phyloP scores from a whole-genome alignment of 2,329 filamentous ascomycete genomes.

The Sarocladium kiliense region DNA sequence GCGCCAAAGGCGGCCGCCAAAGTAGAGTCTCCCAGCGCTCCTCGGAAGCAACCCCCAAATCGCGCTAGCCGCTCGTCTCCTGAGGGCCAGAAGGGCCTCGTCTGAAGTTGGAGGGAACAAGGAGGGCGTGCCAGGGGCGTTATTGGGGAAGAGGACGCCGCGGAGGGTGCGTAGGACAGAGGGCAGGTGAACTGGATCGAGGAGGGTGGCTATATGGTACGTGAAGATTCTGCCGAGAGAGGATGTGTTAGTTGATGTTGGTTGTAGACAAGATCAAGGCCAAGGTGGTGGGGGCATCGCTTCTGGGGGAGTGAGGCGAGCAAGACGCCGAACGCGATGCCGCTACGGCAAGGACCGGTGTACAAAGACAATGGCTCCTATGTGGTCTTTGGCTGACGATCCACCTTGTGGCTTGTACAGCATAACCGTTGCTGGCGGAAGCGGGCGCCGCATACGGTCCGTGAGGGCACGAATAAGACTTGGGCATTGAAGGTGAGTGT shows the following conservation, averaged over 20 bases:
- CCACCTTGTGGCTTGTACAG: neutral
- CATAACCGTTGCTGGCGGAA: neutral
- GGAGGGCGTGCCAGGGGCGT: constrained; percentile 62
- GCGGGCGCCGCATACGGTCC: neutral
- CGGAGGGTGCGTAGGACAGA: constrained; percentile 66
- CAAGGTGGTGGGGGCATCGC: neutral
- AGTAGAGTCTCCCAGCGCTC: constrained; percentile 44
- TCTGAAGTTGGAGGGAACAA: constrained; percentile 56
- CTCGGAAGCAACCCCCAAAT: constrained; percentile 44
- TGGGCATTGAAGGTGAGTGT: neutral
- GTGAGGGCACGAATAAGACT: neutral
- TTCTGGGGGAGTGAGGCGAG: constrained; percentile 11
- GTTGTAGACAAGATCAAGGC: neutral
- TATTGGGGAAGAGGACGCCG: constrained; percentile 80
- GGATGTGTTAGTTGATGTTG: neutral
- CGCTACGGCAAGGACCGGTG: neutral
- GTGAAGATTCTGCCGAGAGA: constrained; percentile 49
- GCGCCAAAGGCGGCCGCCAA: constrained; percentile 33
- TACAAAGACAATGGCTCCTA: neutral
- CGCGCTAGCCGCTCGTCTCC: constrained; percentile 60
- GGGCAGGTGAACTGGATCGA: constrained; percentile 61
- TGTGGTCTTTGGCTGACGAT: neutral
- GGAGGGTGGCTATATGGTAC: constrained; percentile 49
- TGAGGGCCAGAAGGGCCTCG: constrained; percentile 55
- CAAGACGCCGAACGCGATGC: neutral